phyloP scores from a whole-genome alignment of 257 asterid genomes.

The Cynanchum wilfordii region DNA sequence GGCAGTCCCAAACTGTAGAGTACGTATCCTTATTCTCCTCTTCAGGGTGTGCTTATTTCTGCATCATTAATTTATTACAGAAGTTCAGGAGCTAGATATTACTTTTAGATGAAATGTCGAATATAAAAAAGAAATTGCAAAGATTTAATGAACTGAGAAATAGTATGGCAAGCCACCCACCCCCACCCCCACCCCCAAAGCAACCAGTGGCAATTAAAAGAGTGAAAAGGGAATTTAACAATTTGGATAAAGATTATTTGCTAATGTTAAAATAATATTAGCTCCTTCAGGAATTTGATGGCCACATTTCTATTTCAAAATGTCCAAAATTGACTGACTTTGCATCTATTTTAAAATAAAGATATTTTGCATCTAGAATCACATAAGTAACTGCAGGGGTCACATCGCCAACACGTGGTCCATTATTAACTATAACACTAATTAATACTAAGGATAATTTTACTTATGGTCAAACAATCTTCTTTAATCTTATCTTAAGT shows the following conservation, averaged over 20 bases:
- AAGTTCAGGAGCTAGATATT: not conserved
- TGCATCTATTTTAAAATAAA: not conserved
- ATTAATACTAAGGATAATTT: not conserved
- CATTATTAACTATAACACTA: not conserved
- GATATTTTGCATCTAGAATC: not conserved
- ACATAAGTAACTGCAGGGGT: not conserved
- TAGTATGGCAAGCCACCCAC: too few species aligned
- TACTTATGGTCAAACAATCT: not conserved
- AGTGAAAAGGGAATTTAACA: not conserved
- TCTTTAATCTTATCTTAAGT: not conserved
- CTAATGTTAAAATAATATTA: not conserved
- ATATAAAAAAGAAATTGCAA: not conserved
- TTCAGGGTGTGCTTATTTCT: conserved; percentile 68
- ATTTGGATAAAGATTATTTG: not conserved
- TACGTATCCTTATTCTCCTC: conserved; percentile 91
- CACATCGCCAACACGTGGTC: too few species aligned
- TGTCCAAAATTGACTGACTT: not conserved
- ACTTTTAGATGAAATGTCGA: not conserved
- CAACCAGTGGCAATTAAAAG: not conserved
- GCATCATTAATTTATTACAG: conserved; percentile 28
- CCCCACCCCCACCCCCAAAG: not conserved
- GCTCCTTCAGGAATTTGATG: not conserved
- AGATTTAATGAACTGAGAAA: not conserved
- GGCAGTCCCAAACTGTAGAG: conserved; percentile 73
- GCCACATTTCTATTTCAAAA: not conserved